Percentiles rank a stretch among this genome's conserved stretches.
Conservation (phyloP, 2,329 filamentous ascomycete genomes). For the Colletotrichum melonis region DNA sequence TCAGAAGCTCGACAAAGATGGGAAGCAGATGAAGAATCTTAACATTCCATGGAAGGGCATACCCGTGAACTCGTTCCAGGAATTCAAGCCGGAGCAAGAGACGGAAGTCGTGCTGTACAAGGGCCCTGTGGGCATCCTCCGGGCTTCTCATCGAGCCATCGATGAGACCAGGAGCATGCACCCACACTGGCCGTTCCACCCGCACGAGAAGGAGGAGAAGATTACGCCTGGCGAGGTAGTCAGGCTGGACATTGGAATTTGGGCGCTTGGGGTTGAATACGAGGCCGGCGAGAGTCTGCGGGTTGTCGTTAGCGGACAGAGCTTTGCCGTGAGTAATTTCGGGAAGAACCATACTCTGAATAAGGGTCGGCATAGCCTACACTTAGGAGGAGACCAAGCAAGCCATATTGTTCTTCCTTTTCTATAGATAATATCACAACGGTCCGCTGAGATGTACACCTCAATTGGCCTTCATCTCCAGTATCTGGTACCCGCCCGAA, state of each 20-base stretch:
- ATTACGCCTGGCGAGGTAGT: conserved; percentile 39
- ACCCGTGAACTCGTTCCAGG: conserved; percentile 37
- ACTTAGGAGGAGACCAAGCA: conserved; percentile 37
- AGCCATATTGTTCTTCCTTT: conserved; percentile 38
- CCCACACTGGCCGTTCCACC: conserved; percentile 40
- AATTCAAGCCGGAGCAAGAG: conserved; percentile 36
- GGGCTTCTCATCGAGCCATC: conserved; percentile 40
- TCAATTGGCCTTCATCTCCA: no score
- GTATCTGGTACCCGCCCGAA: no score
- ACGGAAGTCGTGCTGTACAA: conserved; percentile 42
- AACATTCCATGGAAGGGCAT: conserved; percentile 41
- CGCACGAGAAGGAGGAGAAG: conserved; percentile 24
- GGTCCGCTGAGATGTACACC: not conserved
- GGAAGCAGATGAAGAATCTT: conserved; percentile 39
- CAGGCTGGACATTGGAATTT: conserved; percentile 43
- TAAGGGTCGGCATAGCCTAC: conserved; percentile 37
- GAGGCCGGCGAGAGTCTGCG: conserved; percentile 40
- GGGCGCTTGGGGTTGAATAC: conserved; percentile 43
- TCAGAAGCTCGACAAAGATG: conserved; percentile 35
- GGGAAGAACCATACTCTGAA: conserved; percentile 30
- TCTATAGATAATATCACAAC: not conserved
- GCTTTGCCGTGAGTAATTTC: conserved; percentile 35
- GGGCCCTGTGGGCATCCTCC: conserved; percentile 40
- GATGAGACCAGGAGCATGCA: conserved; percentile 41
- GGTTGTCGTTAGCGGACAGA: conserved; percentile 40